Evolutionary conservation across 2,329 filamentous ascomycete species (phyloP), one percentile per base, ranked within the genome.

Genomic region (Phyllosticta citribraziliensis): DNA sequence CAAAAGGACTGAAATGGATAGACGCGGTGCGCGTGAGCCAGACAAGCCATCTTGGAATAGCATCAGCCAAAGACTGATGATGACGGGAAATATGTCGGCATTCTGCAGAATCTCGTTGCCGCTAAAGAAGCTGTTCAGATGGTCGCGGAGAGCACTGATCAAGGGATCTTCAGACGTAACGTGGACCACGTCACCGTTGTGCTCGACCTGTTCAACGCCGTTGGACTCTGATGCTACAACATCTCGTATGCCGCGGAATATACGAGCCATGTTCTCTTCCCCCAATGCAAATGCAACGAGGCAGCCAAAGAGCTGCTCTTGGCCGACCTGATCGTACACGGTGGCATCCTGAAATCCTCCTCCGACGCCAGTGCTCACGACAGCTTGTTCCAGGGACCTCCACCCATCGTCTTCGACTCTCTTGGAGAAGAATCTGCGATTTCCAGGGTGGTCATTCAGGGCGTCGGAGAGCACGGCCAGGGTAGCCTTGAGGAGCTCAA

Each of bases 371-470:
- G 86, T 85, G 71, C 84, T 85, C 64, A 82, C 83, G 75, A 92
- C 82, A 5, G 83, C 84, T 69, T 89, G 84, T 69, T 94, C 87
- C 60, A 97, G 73, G 8, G 85, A 83, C 65, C 85, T 81, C 87
- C 91, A 96, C 3, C 93, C 91, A 61, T 87, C 88, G 22, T 84
- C 86, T 62, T 89, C 83, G 30, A 95, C 84, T 66, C 85, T 82
- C 66, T 85, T 86, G 62, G 85, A 83, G 72, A 97, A 97, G 76
- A 93, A 97, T 67, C 89, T 84, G 69, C 87, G 84, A 74, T 97
- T 99, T 20, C 92, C 93, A 55, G 87, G 81, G 73, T 97, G 91
- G 54, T 85, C 85, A 59, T 85, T 83, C 65, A 99, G 82, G 14
- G 86, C 85, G 55, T 88, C 87, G 1, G 88, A 87, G 27, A 97